Evolutionary conservation across 164 flowering plant species (phyloP).

Genomic region (Saururus chinensis): DNA sequence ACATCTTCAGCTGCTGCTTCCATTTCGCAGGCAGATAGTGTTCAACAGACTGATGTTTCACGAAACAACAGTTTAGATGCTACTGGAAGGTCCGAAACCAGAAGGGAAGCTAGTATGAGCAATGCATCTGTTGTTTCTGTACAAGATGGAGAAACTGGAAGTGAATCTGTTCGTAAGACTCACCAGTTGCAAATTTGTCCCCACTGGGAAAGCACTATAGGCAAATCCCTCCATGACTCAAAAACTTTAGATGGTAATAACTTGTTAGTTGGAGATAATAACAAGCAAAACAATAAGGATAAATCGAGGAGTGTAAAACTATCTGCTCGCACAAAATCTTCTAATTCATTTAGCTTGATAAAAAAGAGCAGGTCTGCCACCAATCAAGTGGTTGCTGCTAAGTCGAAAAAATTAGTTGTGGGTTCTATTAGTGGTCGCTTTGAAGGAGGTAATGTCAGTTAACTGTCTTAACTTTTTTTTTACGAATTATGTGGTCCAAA

Average conservation of each 20-base stretch:
- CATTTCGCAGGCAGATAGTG: no score
- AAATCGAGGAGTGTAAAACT: slow-evolving; percentile 24
- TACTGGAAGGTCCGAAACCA: not conserved
- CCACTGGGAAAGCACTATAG: slow-evolving; percentile 6
- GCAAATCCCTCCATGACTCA: slow-evolving; percentile 1
- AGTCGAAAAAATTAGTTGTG: slow-evolving; percentile 40
- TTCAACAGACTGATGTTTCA: no score
- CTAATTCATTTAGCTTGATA: slow-evolving; percentile 29
- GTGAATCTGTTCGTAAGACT: not conserved
- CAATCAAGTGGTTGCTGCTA: slow-evolving; percentile 20
- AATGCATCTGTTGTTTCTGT: slow-evolving; percentile 8
- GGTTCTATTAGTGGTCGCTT: slow-evolving; percentile 31
- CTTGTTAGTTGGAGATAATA: slow-evolving; percentile 5
- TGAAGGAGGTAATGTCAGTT: slow-evolving; percentile 57
- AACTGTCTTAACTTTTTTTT: not conserved
- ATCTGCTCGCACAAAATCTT: slow-evolving; percentile 24
- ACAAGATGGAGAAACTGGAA: slow-evolving; percentile 11
- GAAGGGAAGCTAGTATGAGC: not conserved
- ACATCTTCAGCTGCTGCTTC: no score
- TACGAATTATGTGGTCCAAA: not conserved
- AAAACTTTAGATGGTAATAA: slow-evolving; percentile 7
- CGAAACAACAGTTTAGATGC: not conserved
- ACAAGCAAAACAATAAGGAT: slow-evolving; percentile 19
- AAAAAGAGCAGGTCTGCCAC: slow-evolving; percentile 43
- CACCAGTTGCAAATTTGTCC: not conserved